Percentiles rank a stretch among this genome's conserved stretches.
These are phyloP conservation scores for Colletotrichum chrysophilum DNA, from an alignment of 2,329 filamentous ascomycete species.

Conservation along the genomic window DNA sequence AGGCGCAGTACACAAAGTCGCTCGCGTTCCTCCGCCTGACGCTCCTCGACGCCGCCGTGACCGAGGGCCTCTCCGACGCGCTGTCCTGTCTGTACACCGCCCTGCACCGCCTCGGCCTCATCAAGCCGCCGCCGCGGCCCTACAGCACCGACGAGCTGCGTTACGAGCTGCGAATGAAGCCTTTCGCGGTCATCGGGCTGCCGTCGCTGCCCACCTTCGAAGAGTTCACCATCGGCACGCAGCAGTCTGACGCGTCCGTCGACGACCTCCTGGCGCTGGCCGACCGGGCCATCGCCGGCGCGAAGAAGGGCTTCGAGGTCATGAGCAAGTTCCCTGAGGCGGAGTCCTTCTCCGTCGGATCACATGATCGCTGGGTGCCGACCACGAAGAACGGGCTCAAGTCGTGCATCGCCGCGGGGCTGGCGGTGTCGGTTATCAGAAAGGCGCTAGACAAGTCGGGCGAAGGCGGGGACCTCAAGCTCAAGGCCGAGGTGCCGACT, in stretches of 20 bases:
- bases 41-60: constrained; percentile 70
- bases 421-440: constrained; percentile 66
- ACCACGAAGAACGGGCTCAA: constrained; percentile 66
- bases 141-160: constrained; percentile 73
- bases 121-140: constrained; percentile 59
- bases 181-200: constrained; percentile 72
- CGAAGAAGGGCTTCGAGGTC: constrained; percentile 62
- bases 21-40: constrained; percentile 63
- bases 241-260: constrained; percentile 42
- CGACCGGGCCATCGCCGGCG: constrained; percentile 49
- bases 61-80: constrained; percentile 59
- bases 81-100: constrained; percentile 69
- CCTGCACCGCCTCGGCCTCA: constrained; percentile 61
- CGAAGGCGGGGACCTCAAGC: constrained; percentile 33
- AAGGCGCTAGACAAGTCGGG: constrained; percentile 53
- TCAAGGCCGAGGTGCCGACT: constrained; percentile 58
- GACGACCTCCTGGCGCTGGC: constrained; percentile 49
- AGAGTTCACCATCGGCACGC: constrained; percentile 56
- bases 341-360: constrained; percentile 61
- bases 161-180: constrained; percentile 87
- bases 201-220: constrained; percentile 71
- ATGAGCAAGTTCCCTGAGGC: constrained; percentile 55
- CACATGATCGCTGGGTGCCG: constrained; percentile 66
- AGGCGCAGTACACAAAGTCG: constrained; percentile 52
- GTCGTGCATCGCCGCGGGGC: constrained; percentile 73